Conservation (phyloP, 2,329 filamentous ascomycete genomes). For the Orbilia oligospora region DNA sequence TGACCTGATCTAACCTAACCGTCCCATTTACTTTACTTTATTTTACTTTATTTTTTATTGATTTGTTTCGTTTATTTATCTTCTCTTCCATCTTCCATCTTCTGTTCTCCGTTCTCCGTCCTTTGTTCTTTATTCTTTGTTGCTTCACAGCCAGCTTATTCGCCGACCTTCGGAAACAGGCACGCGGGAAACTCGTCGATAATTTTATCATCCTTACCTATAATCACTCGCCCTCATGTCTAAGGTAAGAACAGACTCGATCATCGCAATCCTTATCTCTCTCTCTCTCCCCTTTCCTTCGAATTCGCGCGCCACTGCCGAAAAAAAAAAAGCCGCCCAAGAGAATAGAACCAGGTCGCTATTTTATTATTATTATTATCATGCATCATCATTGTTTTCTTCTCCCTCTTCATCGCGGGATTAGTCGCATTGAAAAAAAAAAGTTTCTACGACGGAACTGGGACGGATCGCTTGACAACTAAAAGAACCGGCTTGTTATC, state of each 20-base stretch:
- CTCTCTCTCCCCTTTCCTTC: slow-evolving; percentile 1
- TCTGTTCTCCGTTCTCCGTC: too few relatives aligned
- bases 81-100: too few relatives aligned
- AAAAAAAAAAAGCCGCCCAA: not conserved
- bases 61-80: too few relatives aligned
- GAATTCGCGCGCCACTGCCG: not conserved
- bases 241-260: slow-evolving; percentile 34
- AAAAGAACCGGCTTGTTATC: not conserved
- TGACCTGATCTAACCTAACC: too few relatives aligned
- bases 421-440: not conserved
- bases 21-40: too few relatives aligned
- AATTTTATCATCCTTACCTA: slow-evolving; percentile 21
- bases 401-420: not conserved
- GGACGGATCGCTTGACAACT: too few relatives aligned
- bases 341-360: too few relatives aligned
- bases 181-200: slow-evolving; percentile 29
- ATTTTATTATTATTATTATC: too few relatives aligned
- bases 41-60: too few relatives aligned
- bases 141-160: slow-evolving; percentile 18
- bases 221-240: slow-evolving; percentile 32
- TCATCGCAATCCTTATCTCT: slow-evolving; percentile 15
- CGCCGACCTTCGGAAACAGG: slow-evolving; percentile 25
- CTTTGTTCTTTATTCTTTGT: not conserved
- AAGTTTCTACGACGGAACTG: slow-evolving; percentile 1
- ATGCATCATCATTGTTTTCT: too few relatives aligned